Evolutionary conservation across 2,329 filamentous ascomycete species (phyloP), one percentile per base, ranked within the genome.

Genomic region (Fusarium acutatum): DNA sequence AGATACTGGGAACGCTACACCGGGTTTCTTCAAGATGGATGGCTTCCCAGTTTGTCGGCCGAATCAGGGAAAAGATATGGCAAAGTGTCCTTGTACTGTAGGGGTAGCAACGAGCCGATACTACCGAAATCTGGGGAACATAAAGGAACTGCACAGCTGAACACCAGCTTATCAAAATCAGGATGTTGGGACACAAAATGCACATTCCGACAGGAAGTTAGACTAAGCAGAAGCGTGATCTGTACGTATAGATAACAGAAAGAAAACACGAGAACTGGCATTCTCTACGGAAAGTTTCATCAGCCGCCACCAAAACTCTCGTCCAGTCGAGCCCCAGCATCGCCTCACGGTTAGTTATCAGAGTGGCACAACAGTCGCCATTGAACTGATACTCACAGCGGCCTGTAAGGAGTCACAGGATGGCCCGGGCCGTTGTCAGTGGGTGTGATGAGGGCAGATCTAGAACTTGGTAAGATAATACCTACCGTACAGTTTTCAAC

Each of bases 381-480:
- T 43, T 56, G 38, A 49, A 32, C 7, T 47, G 28, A 34, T 56
- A 26, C 28, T 64, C 12, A 14, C 37, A 20, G 22, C 24, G 20
- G 37, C 37, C 35, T 43, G 44, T 41, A 50, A 50, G 46, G n/a
- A 73, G 52, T 70, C 60, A 52, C 65, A 53, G 60, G 38, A 70
- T 73, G 69, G 69, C 64, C 65, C 65, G 69, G 69, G 46, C 70
- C 69, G 65, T 62, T 44, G 22, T 40, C 61, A 59, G 38, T 49
- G 60, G 65, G 70, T 73, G 70, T 71, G 52, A 46, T 47, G 24
- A 20, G n/a, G 14, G 20, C 24, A 59, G 52, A 73, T 73, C 65
- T 49, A 66, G 60, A 71, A 67, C 70, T 67, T 71, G 65, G 65
- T 73, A 17, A 67, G 52, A 71, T 52, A 73, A 3, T 69, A 56